Evolutionary conservation across 208 protist species (phyloP).

Genomic region (Leishmania braziliensis): DNA sequence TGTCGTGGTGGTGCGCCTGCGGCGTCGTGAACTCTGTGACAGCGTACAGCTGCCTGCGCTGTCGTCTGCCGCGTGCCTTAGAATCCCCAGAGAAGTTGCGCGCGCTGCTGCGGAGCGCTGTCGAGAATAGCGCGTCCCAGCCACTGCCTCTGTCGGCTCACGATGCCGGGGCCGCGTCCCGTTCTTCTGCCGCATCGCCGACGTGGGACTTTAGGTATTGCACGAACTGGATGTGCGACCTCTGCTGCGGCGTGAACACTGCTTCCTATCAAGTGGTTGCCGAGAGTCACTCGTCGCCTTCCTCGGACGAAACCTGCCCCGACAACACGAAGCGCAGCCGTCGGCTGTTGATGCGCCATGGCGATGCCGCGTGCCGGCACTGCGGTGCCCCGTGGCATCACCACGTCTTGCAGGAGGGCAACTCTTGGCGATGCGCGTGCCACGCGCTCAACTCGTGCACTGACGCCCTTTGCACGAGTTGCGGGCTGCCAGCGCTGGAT

Average conservation of each 20-base stretch:
- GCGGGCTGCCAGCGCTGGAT: conserved; percentile 54
- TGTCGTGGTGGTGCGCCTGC: conserved; percentile 72
- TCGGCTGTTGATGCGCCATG: conserved; percentile 32
- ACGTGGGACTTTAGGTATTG: conserved; percentile 57
- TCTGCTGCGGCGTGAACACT: conserved; percentile 67
- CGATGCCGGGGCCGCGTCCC: not conserved
- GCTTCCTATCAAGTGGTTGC: conserved; percentile 54
- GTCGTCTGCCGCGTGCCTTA: conserved; percentile 62
- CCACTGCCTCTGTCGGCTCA: not conserved
- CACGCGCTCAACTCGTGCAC: conserved; percentile 52
- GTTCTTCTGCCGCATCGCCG: not conserved
- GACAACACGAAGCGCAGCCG: not conserved
- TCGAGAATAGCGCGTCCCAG: not conserved
- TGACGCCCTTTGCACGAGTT: conserved; percentile 44
- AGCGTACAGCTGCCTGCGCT: conserved; percentile 54
- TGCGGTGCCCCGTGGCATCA: conserved; percentile 74
- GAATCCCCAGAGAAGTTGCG: conserved; percentile 18
- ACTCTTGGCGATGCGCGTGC: conserved; percentile 76
- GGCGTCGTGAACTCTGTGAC: conserved; percentile 40
- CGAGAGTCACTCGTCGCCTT: not conserved
- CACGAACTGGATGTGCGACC: conserved; percentile 76
- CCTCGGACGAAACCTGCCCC: not conserved
- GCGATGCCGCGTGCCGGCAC: conserved; percentile 40
- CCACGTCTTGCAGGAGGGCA: conserved; percentile 34
- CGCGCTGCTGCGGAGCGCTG: conserved; percentile 24